Base-by-base conservation (phyloP, 805 yeast genomes). In the Candida sanyiensis region DNA sequence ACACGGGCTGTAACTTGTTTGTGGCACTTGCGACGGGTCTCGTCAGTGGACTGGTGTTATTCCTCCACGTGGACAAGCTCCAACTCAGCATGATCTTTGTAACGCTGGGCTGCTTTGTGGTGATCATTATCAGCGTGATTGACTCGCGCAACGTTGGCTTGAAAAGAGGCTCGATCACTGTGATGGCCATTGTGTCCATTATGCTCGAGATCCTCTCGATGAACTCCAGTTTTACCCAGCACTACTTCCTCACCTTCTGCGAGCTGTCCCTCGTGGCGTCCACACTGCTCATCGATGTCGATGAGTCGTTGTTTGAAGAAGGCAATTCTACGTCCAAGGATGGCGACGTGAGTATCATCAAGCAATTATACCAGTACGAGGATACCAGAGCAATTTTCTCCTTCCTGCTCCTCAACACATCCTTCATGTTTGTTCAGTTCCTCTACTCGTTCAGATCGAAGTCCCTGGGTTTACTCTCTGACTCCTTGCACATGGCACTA, bases 371-470 rank as follows among this genome's bases (percentile, higher is more conserved):
- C 33, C 24, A 28, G 27, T 69, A 82, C 40, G 67, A 70, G 35
- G 96, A 88, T 47, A 88, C 97, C 0, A 70, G 83, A 44, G 87
- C 95, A 10, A 93, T 93, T 22, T 89, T 93, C 61, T 81, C 86
- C 41, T 93, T 90, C 52, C 63, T 93, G 34, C 60, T 90, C 46
- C 69, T 93, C 44, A 93, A 93, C 61, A 77, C 95, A 10, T 75
- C 93, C 3, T 93, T 93, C 63, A 93, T 93, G 99, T 77, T 93
- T 52, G 80, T 93, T 28, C 99, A 93, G 63, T 69, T 93, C 47
- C 63, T 93, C 8, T 93, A 93, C 58, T 89, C 97, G 1, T 83
- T 93, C 62, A 72, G 95, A 45, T 88, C 97, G 2, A 89, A 85
- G 54, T 90, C 97, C 0, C 65, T 93, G 33, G 97, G 98, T 9